A percentile compares a stretch with the other conserved stretches of the same genome.
Evolutionary conservation across 306 rosid species (phyloP).

Genomic region (Casuarina cunninghamiana): DNA sequence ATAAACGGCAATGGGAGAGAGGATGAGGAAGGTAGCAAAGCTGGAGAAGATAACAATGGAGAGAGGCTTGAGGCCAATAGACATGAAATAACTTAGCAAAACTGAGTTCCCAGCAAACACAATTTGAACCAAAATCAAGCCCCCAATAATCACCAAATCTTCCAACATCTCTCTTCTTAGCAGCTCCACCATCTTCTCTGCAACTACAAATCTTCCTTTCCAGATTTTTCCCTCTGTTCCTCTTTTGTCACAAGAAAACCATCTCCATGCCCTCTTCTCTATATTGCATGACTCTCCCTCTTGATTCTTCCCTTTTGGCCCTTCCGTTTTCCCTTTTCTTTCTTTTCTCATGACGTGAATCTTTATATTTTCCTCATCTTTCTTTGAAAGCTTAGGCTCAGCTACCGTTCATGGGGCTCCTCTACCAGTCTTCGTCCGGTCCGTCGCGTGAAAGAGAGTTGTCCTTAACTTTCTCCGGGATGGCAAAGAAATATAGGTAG

Average conservation of each 20-base stretch:
- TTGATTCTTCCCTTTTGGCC: neutral
- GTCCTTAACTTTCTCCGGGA: neutral
- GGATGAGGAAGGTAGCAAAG: conserved; percentile 60
- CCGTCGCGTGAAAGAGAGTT: neutral
- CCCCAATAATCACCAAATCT: conserved; percentile 51
- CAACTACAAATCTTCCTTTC: too few relatives aligned
- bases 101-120: conserved; percentile 69
- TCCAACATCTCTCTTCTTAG: conserved; percentile 34
- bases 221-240: neutral
- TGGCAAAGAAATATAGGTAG: neutral
- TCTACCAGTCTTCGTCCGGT: conserved; percentile 35
- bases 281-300: neutral
- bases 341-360: neutral
- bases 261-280: neutral
- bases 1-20: conserved; percentile 63
- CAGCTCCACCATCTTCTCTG: conserved; percentile 6
- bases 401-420: conserved; percentile 22
- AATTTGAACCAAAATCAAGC: conserved; percentile 61
- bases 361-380: neutral
- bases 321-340: neutral
- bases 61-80: conserved; percentile 59
- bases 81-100: conserved; percentile 56
- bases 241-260: conserved; percentile 8
- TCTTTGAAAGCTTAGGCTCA: neutral
- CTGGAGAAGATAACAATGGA: conserved; percentile 63